Percentiles rank a stretch among this genome's conserved stretches.
These are phyloP conservation scores for Eragrostis curvula DNA, from an alignment of 176 grass and related monocot species.

Conservation along the genomic window DNA sequence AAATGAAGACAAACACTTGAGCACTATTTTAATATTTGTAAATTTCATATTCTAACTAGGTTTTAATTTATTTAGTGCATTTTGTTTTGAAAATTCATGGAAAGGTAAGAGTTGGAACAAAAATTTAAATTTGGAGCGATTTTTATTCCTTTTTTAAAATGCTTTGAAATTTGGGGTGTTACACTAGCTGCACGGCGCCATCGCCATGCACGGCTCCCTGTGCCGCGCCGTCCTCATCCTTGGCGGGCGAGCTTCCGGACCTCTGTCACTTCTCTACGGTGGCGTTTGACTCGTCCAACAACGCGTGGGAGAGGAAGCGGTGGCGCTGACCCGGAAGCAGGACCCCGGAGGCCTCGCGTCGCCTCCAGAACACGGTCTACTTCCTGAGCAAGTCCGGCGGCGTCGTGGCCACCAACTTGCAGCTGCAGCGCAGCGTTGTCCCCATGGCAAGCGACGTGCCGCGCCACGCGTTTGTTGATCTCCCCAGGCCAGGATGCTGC, in stretches of 20 bases:
- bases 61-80: too few relatives aligned
- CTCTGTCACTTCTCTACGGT: slow-evolving; percentile 40
- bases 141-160: too few relatives aligned
- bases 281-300: slow-evolving; percentile 54
- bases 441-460: slow-evolving; percentile 47
- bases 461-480: slow-evolving; percentile 49
- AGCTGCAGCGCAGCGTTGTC: slow-evolving; percentile 70
- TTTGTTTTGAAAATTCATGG: too few relatives aligned
- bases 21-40: too few relatives aligned
- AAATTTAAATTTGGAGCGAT: too few relatives aligned
- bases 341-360: neutral
- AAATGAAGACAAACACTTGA: too few relatives aligned
- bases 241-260: slow-evolving; percentile 63
- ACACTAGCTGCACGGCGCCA: slow-evolving; percentile 48
- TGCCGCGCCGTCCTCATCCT: slow-evolving; percentile 65
- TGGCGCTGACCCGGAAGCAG: slow-evolving; percentile 41
- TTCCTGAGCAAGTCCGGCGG: slow-evolving; percentile 85
- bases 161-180: too few relatives aligned
- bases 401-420: slow-evolving; percentile 73
- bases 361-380: slow-evolving; percentile 48
- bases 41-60: too few relatives aligned
- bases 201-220: slow-evolving; percentile 58
- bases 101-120: too few relatives aligned
- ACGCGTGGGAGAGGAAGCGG: slow-evolving; percentile 53
- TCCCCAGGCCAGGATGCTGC: slow-evolving; percentile 72